These are phyloP conservation scores for Verticillium albo-atrum DNA, from an alignment of 2,329 filamentous ascomycete genomes.

Conservation along the genomic window DNA sequence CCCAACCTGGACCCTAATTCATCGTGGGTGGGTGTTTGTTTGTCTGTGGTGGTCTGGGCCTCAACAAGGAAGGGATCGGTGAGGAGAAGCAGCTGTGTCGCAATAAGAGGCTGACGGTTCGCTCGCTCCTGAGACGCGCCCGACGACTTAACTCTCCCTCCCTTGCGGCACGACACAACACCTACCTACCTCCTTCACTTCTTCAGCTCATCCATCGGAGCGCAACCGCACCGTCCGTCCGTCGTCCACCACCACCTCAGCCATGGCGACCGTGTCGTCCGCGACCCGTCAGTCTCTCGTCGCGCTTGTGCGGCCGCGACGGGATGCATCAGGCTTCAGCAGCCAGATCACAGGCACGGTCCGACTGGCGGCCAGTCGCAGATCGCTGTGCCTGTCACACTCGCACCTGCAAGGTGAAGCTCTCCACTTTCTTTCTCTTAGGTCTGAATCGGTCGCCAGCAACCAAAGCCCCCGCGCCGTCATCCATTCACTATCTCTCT, in stretches of 20 bases:
- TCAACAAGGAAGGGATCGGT: background rate
- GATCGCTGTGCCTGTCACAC: slow-evolving; percentile 7
- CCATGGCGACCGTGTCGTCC: slow-evolving; percentile 17
- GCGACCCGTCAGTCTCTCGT: slow-evolving; percentile 3
- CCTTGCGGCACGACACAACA: background rate
- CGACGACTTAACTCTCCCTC: background rate
- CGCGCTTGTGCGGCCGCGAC: background rate
- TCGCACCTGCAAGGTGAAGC: slow-evolving; percentile 1
- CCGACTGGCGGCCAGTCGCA: slow-evolving; percentile 7
- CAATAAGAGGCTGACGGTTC: background rate
- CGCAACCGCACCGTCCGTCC: too few relatives aligned
- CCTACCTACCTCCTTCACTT: slow-evolving; percentile 7
- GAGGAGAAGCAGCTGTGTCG: background rate
- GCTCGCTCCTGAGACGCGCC: background rate
- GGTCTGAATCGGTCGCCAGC: background rate
- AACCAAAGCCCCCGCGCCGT: background rate
- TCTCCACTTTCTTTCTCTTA: slow-evolving; percentile 1
- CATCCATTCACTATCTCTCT: background rate
- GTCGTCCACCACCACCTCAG: too few relatives aligned
- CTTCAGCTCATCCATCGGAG: slow-evolving; percentile 11
- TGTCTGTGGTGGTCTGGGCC: background rate
- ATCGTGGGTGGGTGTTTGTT: background rate
- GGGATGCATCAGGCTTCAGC: background rate
- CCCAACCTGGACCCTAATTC: background rate
- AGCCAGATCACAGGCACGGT: background rate